Conservation (phyloP, 257 asterid genomes). For the Penstemon eatonii region DNA sequence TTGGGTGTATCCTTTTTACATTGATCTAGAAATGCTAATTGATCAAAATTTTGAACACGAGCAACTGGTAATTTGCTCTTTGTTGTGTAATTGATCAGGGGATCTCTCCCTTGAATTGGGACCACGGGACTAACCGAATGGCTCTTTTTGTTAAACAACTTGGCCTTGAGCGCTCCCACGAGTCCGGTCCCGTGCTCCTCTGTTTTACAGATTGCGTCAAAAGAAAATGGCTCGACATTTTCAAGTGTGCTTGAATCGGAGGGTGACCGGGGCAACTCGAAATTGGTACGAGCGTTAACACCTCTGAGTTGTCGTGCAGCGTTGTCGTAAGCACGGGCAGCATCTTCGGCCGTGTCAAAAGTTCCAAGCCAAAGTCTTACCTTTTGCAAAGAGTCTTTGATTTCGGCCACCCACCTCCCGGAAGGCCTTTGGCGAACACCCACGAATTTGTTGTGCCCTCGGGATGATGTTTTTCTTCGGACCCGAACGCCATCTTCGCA, state of each 20-base stretch:
- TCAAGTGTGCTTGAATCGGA: slow-evolving; percentile 10
- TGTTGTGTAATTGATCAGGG: background rate
- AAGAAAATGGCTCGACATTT: slow-evolving; percentile 54
- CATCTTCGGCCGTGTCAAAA: slow-evolving; percentile 80
- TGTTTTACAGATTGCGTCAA: slow-evolving; percentile 68
- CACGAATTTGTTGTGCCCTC: slow-evolving; percentile 76
- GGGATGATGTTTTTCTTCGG: slow-evolving; percentile 50
- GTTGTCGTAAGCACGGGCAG: slow-evolving; percentile 77
- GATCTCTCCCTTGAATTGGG: slow-evolving; percentile 27
- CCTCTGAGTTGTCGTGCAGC: slow-evolving; percentile 81
- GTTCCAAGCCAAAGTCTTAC: slow-evolving; percentile 86
- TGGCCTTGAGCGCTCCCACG: slow-evolving; percentile 68
- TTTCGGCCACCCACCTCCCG: slow-evolving; percentile 94
- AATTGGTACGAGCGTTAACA: slow-evolving; percentile 67
- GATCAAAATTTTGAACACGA: background rate
- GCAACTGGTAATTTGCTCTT: background rate
- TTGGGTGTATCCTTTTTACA: background rate
- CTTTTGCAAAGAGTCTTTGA: slow-evolving; percentile 74
- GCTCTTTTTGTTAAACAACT: slow-evolving; percentile 42
- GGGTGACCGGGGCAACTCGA: slow-evolving; percentile 46
- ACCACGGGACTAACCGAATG: slow-evolving; percentile 14
- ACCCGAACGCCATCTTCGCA: slow-evolving; percentile 32
- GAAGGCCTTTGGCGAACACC: slow-evolving; percentile 85
- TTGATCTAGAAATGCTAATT: background rate
- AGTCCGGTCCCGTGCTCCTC: slow-evolving; percentile 60